Percentiles rank a stretch among this genome's conserved stretches.
These are phyloP conservation scores for Eragrostis nindensis DNA, from an alignment of 176 grass and related monocot species.

Conservation along the genomic window DNA sequence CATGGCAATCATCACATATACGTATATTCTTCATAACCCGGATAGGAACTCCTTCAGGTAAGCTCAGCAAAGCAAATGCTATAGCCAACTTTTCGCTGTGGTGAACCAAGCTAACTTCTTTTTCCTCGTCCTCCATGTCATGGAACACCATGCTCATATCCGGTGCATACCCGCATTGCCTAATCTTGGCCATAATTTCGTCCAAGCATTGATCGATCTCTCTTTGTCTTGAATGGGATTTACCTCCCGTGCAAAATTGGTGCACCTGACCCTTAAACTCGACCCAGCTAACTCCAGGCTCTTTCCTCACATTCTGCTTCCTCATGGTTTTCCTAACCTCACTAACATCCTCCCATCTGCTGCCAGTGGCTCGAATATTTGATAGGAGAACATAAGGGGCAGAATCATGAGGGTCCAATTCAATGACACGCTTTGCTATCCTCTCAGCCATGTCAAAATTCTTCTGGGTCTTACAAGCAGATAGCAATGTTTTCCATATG, in stretches of 20 bases:
- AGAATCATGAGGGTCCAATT: conserved; percentile 67
- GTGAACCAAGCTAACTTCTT: conserved; percentile 66
- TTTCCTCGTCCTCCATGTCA: conserved; percentile 87
- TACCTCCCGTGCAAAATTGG: conserved; percentile 65
- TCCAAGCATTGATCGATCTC: conserved; percentile 60
- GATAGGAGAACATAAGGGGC: conserved; percentile 72
- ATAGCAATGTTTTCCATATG: conserved; percentile 80
- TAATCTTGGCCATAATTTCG: conserved; percentile 60
- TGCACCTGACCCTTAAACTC: conserved; percentile 72
- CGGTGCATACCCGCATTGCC: conserved; percentile 60
- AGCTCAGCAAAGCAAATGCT: conserved; percentile 69
- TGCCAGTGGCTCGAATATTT: conserved; percentile 64
- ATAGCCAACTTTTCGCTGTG: conserved; percentile 82
- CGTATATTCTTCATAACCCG: conserved; percentile 82
- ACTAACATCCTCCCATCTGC: conserved; percentile 61
- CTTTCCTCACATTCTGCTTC: conserved; percentile 67
- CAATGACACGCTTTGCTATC: conserved; percentile 58
- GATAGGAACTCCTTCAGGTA: conserved; percentile 64
- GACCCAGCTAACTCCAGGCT: conserved; percentile 77
- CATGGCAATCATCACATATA: conserved; percentile 78
- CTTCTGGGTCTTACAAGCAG: conserved; percentile 70
- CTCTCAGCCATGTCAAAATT: conserved; percentile 62
- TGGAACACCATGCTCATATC: conserved; percentile 72
- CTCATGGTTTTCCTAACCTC: conserved; percentile 56
- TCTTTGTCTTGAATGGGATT: conserved; percentile 52